These are phyloP conservation scores for Scolecobasidium constrictum DNA, from an alignment of 2,329 filamentous ascomycete species.

Conservation along the genomic window DNA sequence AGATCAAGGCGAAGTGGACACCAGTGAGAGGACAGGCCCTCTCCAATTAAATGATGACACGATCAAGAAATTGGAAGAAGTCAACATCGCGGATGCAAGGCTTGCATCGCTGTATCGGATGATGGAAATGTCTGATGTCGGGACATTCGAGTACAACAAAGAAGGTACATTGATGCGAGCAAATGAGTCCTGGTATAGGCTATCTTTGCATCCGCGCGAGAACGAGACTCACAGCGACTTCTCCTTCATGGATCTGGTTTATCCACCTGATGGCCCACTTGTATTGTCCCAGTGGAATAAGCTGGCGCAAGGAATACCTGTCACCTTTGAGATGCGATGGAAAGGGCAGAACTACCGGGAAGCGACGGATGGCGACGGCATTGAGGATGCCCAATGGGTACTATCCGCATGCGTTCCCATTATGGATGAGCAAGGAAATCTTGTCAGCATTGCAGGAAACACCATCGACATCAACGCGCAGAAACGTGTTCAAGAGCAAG, in stretches of 20 bases:
- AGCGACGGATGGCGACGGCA: slow-evolving; percentile 7
- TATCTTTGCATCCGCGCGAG: slow-evolving; percentile 17
- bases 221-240: slow-evolving; percentile 16
- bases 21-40: slow-evolving; percentile 13
- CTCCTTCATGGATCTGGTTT: slow-evolving; percentile 21
- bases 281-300: slow-evolving; percentile 22
- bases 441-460: slow-evolving; percentile 21
- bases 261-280: slow-evolving; percentile 17
- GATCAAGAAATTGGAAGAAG: slow-evolving; percentile 1
- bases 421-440: slow-evolving; percentile 16
- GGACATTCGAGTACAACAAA: slow-evolving; percentile 20
- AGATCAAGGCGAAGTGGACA: neutral
- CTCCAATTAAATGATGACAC: slow-evolving; percentile 12
- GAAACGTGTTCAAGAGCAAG: slow-evolving; percentile 17
- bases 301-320: slow-evolving; percentile 16
- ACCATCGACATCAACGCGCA: slow-evolving; percentile 22
- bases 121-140: slow-evolving; percentile 26
- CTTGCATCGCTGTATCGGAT: slow-evolving; percentile 17
- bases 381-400: slow-evolving; percentile 16
- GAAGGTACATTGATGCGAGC: slow-evolving; percentile 19
- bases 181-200: slow-evolving; percentile 12
- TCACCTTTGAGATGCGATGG: slow-evolving; percentile 26
- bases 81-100: slow-evolving; percentile 4
- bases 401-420: slow-evolving; percentile 21
- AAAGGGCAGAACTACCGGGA: slow-evolving; percentile 12